Conservation (phyloP, 2,329 filamentous ascomycete genomes). For the Chrysoporthe deuterocubensis region DNA sequence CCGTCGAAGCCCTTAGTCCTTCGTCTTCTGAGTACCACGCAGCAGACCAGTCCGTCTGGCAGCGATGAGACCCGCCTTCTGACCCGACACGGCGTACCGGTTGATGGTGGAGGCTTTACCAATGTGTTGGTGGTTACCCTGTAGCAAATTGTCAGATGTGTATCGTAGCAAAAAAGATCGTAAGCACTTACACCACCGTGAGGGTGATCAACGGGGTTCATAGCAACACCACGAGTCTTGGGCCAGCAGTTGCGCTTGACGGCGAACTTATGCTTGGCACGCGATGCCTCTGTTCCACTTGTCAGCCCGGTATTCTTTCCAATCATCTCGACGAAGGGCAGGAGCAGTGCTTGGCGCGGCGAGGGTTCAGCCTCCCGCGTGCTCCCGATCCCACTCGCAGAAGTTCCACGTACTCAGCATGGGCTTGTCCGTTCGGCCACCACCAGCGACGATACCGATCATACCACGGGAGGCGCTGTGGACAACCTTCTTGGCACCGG, state of each 20-base stretch:
- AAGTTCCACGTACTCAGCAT: slow-evolving; percentile 73
- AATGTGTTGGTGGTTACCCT: slow-evolving; percentile 99
- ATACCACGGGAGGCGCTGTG: slow-evolving; percentile 92
- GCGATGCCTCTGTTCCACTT: slow-evolving; percentile 79
- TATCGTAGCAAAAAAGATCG: slow-evolving; percentile 14
- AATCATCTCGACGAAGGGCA: not conserved
- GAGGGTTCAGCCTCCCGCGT: slow-evolving; percentile 1
- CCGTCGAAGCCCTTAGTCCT: slow-evolving; percentile 74
- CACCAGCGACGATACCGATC: slow-evolving; percentile 99
- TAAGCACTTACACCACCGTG: slow-evolving; percentile 77
- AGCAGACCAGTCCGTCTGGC: slow-evolving; percentile 99
- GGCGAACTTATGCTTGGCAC: slow-evolving; percentile 99
- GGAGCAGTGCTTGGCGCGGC: not conserved
- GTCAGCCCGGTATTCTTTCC: slow-evolving; percentile 44
- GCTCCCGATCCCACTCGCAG: slow-evolving; percentile 20
- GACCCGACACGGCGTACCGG: slow-evolving; percentile 95
- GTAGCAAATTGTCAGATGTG: slow-evolving; percentile 48
- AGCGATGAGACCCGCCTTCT: slow-evolving; percentile 99
- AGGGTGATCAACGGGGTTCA: slow-evolving; percentile 99
- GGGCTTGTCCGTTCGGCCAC: slow-evolving; percentile 99
- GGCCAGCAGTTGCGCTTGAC: slow-evolving; percentile 99
- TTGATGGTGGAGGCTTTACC: slow-evolving; percentile 99
- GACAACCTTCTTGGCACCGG: slow-evolving; percentile 98
- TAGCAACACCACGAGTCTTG: slow-evolving; percentile 99
- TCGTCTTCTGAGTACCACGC: slow-evolving; percentile 99